Conservation (phyloP, 148 eudicot genomes). For the Vaccinium vitisidaea region DNA sequence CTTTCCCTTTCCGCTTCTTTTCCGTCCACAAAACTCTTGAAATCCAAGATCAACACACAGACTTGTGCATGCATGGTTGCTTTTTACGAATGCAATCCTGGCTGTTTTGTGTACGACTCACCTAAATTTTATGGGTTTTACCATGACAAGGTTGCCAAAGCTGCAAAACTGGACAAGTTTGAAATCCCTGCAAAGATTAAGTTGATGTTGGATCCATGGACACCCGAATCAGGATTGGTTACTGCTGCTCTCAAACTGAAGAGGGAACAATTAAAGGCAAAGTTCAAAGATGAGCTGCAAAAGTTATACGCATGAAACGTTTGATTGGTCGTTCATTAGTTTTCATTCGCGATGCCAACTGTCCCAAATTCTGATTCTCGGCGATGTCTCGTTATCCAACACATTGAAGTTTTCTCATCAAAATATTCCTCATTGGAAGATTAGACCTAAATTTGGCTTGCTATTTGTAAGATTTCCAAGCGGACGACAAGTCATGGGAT, state of each 20-base stretch:
- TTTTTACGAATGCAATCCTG: background rate
- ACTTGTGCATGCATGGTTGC: background rate
- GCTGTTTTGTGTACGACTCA: background rate
- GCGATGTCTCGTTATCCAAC: background rate
- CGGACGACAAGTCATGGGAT: background rate
- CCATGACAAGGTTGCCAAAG: slow-evolving; percentile 61
- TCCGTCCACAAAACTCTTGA: background rate
- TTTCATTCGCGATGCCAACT: background rate
- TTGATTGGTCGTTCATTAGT: background rate
- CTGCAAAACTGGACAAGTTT: slow-evolving; percentile 71
- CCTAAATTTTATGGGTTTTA: background rate
- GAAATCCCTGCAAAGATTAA: slow-evolving; percentile 80
- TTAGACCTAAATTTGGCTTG: background rate
- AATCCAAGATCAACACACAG: background rate
- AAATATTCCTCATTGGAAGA: background rate
- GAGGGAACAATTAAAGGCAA: slow-evolving; percentile 83
- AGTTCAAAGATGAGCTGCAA: slow-evolving; percentile 70
- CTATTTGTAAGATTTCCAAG: background rate
- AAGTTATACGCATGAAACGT: slow-evolving; percentile 47
- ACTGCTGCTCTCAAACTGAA: slow-evolving; percentile 90
- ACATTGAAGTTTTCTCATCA: background rate
- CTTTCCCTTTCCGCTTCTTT: background rate
- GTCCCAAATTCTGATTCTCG: background rate
- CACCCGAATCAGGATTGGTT: slow-evolving; percentile 91
- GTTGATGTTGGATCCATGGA: slow-evolving; percentile 80